Base-by-base conservation (phyloP, 768 basidiomycete species). In the Asterophora parasitica region DNA sequence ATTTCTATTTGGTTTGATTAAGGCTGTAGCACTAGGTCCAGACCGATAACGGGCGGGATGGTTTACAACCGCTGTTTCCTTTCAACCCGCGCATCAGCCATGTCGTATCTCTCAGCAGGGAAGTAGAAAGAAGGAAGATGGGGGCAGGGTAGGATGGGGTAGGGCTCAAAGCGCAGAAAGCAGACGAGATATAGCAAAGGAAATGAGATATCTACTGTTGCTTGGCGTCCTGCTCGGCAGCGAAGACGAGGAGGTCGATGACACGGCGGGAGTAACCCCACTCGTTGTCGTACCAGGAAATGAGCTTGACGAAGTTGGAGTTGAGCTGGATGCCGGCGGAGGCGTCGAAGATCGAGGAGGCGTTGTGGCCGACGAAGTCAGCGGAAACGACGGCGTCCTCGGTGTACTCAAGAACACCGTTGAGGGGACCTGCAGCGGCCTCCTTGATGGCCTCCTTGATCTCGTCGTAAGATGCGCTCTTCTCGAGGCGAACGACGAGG, bases 241-340 rank as follows among this genome's bases (percentile, higher is more conserved):
- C 84, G 72, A 68, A 91, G 55, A 81, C 72, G 65, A 98, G 71
- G 47, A 98, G 79, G 67, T 98, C 95, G 71, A 85, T 83, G 45
- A 95, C 93, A 65, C 93, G 85, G 66, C 74, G 82, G 38, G 92
- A 94, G 83, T 96, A 97, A 15, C 92, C 86, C 85, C 85, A 91
- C 72, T 92, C 88, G 70, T 92, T 92, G 71, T 91, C 88, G 76
- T 91, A 94, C 92, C 94, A 96, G 35, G 88, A 66, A 65, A 98
- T 85, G 61, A 96, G 82, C 82, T 98, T 98, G 77, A 97, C 88
- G 61, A 98, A 97, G 73, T 85, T 85, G 53, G 73, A 61, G 83
- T 88, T 96, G 65, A 98, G 82, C 65, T 83, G 78, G 66, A 98
- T 98, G 58, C 95, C 95, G 37, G 89, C 95, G 53, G 70, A 72